A percentile compares a stretch with the other conserved stretches of the same genome.
Evolutionary conservation across 345 rosid species (phyloP).

Genomic region (Limnanthes douglasii): DNA sequence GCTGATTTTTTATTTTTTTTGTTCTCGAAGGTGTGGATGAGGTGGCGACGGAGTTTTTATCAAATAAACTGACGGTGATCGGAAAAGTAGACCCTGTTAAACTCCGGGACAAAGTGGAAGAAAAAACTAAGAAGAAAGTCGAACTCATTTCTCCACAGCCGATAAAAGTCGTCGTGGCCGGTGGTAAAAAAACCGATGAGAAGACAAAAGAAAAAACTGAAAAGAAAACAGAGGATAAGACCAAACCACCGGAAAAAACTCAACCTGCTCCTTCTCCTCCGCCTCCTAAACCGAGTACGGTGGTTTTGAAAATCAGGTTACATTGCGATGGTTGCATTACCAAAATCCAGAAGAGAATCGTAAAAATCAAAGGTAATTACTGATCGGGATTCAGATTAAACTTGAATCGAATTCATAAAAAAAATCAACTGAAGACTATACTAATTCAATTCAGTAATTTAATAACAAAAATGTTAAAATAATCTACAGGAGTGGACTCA

Average conservation of each 20-base stretch:
- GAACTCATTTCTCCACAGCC: conserved; percentile 20
- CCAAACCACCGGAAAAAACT: not conserved
- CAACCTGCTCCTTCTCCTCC: conserved; percentile 8
- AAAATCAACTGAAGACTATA: not conserved
- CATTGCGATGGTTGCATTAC: conserved; percentile 69
- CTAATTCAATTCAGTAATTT: not conserved
- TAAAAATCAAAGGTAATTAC: conserved; percentile 26
- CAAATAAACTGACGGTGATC: conserved; percentile 45
- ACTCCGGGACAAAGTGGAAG: conserved; percentile 23
- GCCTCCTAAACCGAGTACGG: conserved; percentile 31
- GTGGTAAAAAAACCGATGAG: conserved; percentile 12
- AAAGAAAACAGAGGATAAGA: conserved; percentile 28
- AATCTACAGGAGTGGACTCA: conserved; percentile 38
- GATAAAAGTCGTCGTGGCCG: conserved; percentile 17
- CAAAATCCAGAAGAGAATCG: conserved; percentile 34
- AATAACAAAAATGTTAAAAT: not conserved
- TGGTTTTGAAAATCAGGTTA: conserved; percentile 37
- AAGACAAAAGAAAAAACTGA: conserved; percentile 24
- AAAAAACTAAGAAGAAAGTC: conserved; percentile 34
- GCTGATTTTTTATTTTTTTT: conserved; percentile 1
- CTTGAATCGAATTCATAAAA: not conserved
- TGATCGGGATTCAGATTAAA: not conserved
- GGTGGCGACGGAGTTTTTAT: conserved; percentile 34
- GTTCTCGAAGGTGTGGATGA: conserved; percentile 46
- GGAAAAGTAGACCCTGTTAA: conserved; percentile 63